Evolutionary conservation across 371 early-diverging fungal species (phyloP), one percentile per base, ranked within the genome.

Genomic region (Coemansia sp.): DNA sequence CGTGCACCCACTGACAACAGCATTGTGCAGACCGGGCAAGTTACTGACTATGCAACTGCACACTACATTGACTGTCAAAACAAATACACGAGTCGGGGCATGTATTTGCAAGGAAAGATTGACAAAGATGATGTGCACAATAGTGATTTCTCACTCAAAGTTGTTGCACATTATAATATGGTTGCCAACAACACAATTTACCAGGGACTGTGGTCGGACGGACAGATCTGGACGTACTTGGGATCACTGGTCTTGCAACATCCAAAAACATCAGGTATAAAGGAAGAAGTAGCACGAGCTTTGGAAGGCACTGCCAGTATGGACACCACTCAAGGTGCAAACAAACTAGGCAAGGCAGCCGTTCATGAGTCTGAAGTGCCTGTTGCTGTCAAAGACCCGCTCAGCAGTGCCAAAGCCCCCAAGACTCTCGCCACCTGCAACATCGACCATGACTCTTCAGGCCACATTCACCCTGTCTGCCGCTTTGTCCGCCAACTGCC

Each of bases 191-290:
- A 76, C 50, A 76, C 77, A 0, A 76, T 76, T 16, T 76, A 76
- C 66, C 77, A 68, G 60, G 77, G 77, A 10, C 51, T 76, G 68
- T 76, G 77, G 77, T 72, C 72, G 1, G 77, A 76, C 18, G 72
- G 77, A 62, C 65, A 76, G 24, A 59, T 71, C n/a, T 76, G 77
- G 77, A 76, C 66, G 2, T 76, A 76, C 26, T 66, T 76, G 68
- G 77, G 77, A 4, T 76, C 77, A n/a, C 64, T 76, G 0, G 59
- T 76, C 0, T 52, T 68, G 57, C 72, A 72, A 66, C 77, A 76
- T 11, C 72, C 77, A 0, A 76, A 72, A 55, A 59, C 39, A 2
- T 48, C 50, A 1, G 68, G 68, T 45, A 71, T 76, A 27, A 76
- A 76, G 66, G 77, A 76, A 27, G 72, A 68, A 13, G 76, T 76